phyloP scores from a whole-genome alignment of 73 alveolate genomes.

The Stentor roeselii region DNA sequence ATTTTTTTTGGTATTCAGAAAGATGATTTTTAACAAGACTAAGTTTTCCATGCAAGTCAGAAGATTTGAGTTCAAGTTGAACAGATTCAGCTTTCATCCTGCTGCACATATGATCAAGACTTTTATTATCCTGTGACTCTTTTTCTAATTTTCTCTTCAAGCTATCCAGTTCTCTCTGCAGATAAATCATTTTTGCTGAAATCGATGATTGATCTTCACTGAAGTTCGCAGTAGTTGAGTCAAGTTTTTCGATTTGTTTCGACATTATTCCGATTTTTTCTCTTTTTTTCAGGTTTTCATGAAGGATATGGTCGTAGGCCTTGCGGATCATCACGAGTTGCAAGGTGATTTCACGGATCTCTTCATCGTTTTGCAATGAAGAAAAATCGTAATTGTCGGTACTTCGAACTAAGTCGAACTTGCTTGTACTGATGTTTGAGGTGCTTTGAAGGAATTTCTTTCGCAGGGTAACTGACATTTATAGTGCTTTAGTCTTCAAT shows the following conservation, averaged over 20 bases:
- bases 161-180: background rate
- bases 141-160: conserved; percentile 5
- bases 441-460: background rate
- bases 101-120: background rate
- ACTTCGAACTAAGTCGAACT: background rate
- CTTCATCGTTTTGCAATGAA: conserved; percentile 1
- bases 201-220: background rate
- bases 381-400: background rate
- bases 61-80: background rate
- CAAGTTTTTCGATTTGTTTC: background rate
- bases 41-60: background rate
- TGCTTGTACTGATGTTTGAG: background rate
- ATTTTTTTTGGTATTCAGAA: background rate
- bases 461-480: background rate
- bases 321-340: conserved; percentile 16
- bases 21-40: background rate
- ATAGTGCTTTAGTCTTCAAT: background rate
- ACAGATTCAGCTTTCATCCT: conserved; percentile 4
- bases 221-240: background rate
- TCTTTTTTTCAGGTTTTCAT: background rate
- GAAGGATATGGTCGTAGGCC: background rate
- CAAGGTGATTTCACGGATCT: background rate
- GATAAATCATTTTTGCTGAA: background rate
- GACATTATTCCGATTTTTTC: background rate
- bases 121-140: background rate